These are phyloP conservation scores for Kandelia obovata DNA, from an alignment of 345 rosid genomes.

Conservation along the genomic window DNA sequence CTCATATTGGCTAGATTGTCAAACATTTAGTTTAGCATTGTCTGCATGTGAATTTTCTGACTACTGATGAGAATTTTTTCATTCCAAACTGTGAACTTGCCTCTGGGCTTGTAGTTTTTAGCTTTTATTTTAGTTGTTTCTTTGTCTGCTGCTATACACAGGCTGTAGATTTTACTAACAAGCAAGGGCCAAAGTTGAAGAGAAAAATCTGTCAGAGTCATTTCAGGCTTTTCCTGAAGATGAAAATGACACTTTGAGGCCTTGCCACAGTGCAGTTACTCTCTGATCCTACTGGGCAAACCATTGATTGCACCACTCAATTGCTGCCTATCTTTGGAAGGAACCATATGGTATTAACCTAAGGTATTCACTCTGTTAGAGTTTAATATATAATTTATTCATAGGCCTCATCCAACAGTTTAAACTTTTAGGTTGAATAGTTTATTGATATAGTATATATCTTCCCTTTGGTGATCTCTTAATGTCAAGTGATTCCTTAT, in stretches of 20 bases:
- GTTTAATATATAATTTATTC: too few relatives aligned
- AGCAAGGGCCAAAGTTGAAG: slow-evolving; percentile 32
- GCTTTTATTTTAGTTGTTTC: background rate
- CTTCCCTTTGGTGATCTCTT: too few relatives aligned
- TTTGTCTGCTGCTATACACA: slow-evolving; percentile 29
- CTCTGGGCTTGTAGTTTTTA: too few relatives aligned
- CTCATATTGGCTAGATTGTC: background rate
- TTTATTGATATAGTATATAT: too few relatives aligned
- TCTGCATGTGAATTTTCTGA: too few relatives aligned
- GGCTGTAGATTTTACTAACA: slow-evolving; percentile 26
- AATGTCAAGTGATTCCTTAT: background rate
- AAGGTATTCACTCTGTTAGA: slow-evolving; percentile 68
- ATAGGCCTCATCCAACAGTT: too few relatives aligned
- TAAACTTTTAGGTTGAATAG: too few relatives aligned
- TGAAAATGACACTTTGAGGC: slow-evolving; percentile 38
- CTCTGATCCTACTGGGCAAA: slow-evolving; percentile 30
- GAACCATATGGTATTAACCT: slow-evolving; percentile 43
- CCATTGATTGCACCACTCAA: slow-evolving; percentile 20
- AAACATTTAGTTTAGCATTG: background rate
- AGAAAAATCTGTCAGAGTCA: slow-evolving; percentile 23
- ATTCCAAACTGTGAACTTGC: too few relatives aligned
- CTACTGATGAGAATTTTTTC: too few relatives aligned
- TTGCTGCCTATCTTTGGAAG: slow-evolving; percentile 31
- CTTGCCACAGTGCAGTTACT: slow-evolving; percentile 27
- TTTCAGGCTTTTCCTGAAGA: slow-evolving; percentile 25